Evolutionary conservation across 805 yeast genomes (phyloP), one percentile per base, ranked within the genome.

Genomic region (Cyberlindnera mississippiensis): DNA sequence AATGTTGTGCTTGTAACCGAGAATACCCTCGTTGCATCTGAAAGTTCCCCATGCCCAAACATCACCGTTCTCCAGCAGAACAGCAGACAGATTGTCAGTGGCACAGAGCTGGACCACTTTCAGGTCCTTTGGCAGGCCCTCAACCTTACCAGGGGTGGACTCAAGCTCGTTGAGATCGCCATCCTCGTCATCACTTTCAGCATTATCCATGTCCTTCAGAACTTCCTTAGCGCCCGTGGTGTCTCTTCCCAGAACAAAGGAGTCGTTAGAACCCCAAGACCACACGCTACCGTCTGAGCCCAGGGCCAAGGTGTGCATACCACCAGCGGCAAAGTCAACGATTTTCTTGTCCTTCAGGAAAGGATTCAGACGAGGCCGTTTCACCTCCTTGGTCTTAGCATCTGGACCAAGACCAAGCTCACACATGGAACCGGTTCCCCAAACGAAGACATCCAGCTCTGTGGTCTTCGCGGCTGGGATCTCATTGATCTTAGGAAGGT

Each of bases 261-360:
- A 81, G 57, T 93, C 99, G 54, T 93, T 93, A 35, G 86, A 85
- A 44, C 99, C 99, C 99, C 99, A 93, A 3, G 96, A 85, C 96
- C 97, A 93, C n/a, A 93, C 64, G 44, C 76, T 71, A 51, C 88
- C 88, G 14, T 78, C 68, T 30, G 76, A 62, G 59, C 89, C 97
- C 38, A 91, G 64, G 0, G 91, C 97, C 34, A 93, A 60, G 1
- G 85, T 78, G 59, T 93, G 99, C 84, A 93, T 91, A 38, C 99
- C 99, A 38, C 99, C 99, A 19, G 80, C 96, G 1, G 96, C 88
- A 56, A 93, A 71, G 49, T 87, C 91, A 20, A 89, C 93, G 41
- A 93, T 78, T 2, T 84, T 82, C 9, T 73, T 77, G 3, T 75
- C 75, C 22, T 82, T 85, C 48, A 93, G 69, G 45, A 70, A 78